These are phyloP conservation scores for Suillus americanus DNA, from an alignment of 768 basidiomycete species.

Conservation along the genomic window DNA sequence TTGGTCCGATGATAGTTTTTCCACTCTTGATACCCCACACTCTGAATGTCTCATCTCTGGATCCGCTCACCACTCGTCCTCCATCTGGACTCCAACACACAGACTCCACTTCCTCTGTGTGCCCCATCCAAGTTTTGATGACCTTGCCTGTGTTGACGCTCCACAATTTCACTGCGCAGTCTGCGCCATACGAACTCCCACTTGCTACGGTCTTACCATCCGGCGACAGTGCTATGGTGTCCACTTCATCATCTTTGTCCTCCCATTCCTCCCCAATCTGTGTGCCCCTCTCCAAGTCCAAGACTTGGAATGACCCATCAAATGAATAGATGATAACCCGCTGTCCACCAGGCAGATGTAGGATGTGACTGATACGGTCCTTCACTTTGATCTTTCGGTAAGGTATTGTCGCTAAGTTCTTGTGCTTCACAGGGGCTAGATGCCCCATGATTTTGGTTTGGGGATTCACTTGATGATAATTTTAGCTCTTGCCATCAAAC, in stretches of 20 bases:
- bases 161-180: not conserved
- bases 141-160: not conserved
- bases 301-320: not conserved
- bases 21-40: not conserved
- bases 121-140: not conserved
- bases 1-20: not conserved
- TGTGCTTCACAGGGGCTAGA: no score
- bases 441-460: no score
- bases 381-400: no score
- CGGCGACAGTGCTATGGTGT: not conserved
- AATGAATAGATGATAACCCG: not conserved
- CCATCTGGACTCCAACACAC: not conserved
- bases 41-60: not conserved
- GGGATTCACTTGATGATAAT: no score
- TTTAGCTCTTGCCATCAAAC: no score
- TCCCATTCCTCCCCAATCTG: not conserved
- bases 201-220: not conserved
- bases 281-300: not conserved
- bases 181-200: not conserved
- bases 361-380: no score
- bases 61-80: not conserved
- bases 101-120: not conserved
- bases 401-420: no score
- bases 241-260: not conserved
- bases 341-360: not conserved